Conservation (phyloP, 2,329 filamentous ascomycete species). For the Pseudogymnoascus sp. region DNA sequence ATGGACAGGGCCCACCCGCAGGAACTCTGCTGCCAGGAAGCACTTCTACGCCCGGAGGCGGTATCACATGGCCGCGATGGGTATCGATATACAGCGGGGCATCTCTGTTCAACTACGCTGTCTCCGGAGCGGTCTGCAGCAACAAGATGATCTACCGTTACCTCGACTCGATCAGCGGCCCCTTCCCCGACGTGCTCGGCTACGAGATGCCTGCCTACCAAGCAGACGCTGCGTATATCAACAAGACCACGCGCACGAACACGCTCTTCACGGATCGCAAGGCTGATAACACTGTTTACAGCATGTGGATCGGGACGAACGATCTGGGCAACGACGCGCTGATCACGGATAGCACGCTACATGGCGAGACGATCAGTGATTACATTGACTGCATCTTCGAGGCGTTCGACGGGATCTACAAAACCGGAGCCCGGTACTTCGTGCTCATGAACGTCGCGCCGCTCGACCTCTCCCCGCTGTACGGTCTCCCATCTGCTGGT, state of each 20-base stretch:
- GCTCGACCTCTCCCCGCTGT: constrained; percentile 58
- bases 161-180: constrained; percentile 39
- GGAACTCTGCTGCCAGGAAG: constrained; percentile 40
- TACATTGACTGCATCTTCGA: constrained; percentile 62
- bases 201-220: constrained; percentile 52
- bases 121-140: constrained; percentile 63
- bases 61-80: constrained; percentile 60
- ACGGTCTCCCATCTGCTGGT: constrained; percentile 41
- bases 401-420: constrained; percentile 54
- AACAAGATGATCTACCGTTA: constrained; percentile 55
- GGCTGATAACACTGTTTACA: constrained; percentile 57
- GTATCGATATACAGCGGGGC: constrained; percentile 50
- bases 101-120: constrained; percentile 59
- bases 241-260: constrained; percentile 24
- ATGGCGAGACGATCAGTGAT: constrained; percentile 49
- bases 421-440: constrained; percentile 58
- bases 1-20: constrained; percentile 52
- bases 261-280: constrained; percentile 37
- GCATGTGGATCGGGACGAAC: constrained; percentile 76
- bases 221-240: constrained; percentile 36
- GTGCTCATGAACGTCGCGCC: constrained; percentile 63
- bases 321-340: constrained; percentile 61
- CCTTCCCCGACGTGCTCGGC: constrained; percentile 54
- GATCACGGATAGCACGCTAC: constrained; percentile 51
- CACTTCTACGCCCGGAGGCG: constrained; percentile 52